Base-by-base conservation (phyloP, 768 basidiomycete species). In the Rhizopogon salebrosus region DNA sequence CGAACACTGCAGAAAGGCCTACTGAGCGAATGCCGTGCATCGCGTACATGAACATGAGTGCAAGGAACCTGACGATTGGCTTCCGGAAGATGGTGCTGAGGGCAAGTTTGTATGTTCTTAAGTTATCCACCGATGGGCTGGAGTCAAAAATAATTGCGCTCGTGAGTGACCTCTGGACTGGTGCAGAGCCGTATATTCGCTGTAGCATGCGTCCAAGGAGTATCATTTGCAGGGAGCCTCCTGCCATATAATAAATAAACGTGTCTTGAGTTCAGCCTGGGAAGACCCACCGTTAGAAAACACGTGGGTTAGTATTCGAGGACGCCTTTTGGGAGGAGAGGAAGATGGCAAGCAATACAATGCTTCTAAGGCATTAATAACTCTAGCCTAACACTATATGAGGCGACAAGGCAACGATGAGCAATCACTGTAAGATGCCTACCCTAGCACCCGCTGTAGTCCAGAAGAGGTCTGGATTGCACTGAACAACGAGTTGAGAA, bases 231-330 rank as follows among this genome's bases (percentile, higher is more conserved):
- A 52, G 8, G 13, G 48, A 57, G 0, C 65, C 65, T 37, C 65
- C 66, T 66, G 49, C 7, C 3, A 53, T 24, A n/a, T 57, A 35
- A 18, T n/a, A n/a, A 16, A 26, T 18, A 26, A 40, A 20, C n/a
- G 18, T 6, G 37, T n/a, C 22, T 8, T 6, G 20, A 6, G 11
- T 27, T 23, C 34, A 46, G 13, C 36, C 4, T 41, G 23, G 57
- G 35, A 1, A 7, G 20, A n/a, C 38, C 4, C 51, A 68, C 66
- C 65, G 26, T 68, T 66, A 34, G 66, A 68, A 52, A 68, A 68
- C 1, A 56, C 64, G 38, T 66, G 64, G 8, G 64, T 38, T 8
- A 68, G 62, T 16, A 66, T 22, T 14, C 63, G 63, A 40, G 64
- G 57, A 36, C 52, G 57, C 2, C 46, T 41, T 22, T 16, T n/a